Evolutionary conservation across 2,329 filamentous ascomycete species (phyloP).

Genomic region (Tolypocladium cylindrosporum): DNA sequence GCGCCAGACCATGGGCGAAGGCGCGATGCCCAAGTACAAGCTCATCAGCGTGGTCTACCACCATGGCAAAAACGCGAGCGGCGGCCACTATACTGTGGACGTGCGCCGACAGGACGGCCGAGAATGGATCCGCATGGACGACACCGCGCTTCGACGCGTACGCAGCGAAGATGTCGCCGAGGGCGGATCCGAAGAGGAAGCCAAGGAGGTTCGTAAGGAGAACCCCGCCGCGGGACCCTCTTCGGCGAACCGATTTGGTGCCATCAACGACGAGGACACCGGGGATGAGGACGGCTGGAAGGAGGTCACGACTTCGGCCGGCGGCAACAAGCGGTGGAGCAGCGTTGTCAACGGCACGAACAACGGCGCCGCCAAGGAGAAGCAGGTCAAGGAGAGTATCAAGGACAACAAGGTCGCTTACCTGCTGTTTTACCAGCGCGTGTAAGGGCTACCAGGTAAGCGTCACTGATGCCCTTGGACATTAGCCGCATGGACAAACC

Average conservation of each 20-base stretch:
- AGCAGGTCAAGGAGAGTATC: conserved; percentile 52
- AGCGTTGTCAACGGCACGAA: conserved; percentile 55
- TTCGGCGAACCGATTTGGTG: conserved; percentile 64
- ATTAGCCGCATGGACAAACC: not conserved
- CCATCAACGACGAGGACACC: conserved; percentile 55
- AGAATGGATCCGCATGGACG: conserved; percentile 94
- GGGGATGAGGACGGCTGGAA: conserved; percentile 71
- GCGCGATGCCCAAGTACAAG: conserved; percentile 70
- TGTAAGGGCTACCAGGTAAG: conserved; percentile 27
- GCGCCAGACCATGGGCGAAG: conserved; percentile 51
- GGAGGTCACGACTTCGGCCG: conserved; percentile 54
- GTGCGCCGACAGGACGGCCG: conserved; percentile 86
- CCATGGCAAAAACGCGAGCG: conserved; percentile 91
- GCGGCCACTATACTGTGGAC: conserved; percentile 97
- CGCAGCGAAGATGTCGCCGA: conserved; percentile 83
- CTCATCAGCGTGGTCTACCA: conserved; percentile 92
- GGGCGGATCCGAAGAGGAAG: conserved; percentile 69
- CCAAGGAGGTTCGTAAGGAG: conserved; percentile 38
- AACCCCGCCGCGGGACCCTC: conserved; percentile 21
- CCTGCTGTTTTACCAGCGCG: conserved; percentile 85
- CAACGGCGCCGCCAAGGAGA: conserved; percentile 45
- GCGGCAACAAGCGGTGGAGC: conserved; percentile 63
- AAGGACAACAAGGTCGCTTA: conserved; percentile 97
- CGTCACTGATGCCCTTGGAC: not conserved
- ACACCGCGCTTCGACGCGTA: conserved; percentile 80